Percentiles rank a stretch among this genome's conserved stretches.
These are phyloP conservation scores for Sonneratia caseolaris DNA, from an alignment of 345 rosid species.

Conservation along the genomic window DNA sequence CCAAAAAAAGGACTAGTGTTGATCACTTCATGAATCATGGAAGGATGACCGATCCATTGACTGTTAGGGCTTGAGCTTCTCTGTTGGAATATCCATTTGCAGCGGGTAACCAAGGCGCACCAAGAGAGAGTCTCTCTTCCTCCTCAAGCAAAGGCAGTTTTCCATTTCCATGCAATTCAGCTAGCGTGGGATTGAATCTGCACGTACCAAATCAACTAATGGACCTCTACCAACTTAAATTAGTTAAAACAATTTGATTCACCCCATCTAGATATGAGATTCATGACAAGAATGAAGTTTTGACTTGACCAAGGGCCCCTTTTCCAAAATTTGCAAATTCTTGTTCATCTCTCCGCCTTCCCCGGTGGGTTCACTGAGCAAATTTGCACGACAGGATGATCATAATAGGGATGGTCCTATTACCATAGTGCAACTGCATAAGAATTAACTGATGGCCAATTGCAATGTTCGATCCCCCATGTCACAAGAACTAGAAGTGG, in stretches of 20 bases:
- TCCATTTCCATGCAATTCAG: no score
- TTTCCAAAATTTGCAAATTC: neutral
- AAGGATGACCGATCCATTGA: neutral
- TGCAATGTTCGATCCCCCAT: no score
- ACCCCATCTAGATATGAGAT: no score
- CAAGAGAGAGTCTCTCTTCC: neutral
- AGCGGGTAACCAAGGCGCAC: neutral
- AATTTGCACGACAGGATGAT: neutral
- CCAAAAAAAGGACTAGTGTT: neutral
- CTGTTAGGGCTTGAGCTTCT: neutral
- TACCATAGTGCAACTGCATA: neutral
- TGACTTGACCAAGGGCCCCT: no score
- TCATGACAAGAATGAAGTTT: no score
- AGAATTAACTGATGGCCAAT: no score
- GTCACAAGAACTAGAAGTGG: no score
- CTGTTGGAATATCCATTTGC: neutral
- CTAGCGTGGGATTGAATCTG: no score
- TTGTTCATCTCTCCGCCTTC: neutral
- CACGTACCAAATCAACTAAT: no score
- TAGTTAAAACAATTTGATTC: no score
- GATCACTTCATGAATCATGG: neutral
- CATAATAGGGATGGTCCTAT: neutral
- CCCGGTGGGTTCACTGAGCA: neutral
- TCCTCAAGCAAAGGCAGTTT: neutral
- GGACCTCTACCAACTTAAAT: no score